Conservation (phyloP, 208 protist species). For the Trypanosoma brucei region DNA sequence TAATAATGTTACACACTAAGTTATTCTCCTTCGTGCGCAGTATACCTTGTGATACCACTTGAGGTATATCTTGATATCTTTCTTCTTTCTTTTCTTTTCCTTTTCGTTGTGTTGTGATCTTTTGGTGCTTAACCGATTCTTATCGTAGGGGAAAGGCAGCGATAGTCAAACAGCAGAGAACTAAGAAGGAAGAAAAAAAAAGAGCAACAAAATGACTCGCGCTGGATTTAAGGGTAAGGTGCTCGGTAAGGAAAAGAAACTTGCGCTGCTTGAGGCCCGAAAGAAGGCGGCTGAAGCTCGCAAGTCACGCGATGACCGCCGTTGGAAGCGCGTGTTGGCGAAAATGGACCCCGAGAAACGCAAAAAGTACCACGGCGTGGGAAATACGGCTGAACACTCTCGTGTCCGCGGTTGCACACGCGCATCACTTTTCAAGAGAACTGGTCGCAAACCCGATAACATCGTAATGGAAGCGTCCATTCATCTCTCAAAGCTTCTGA, state of each 20-base stretch:
- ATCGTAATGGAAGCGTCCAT: slow-evolving; percentile 96
- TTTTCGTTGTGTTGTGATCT: slow-evolving; percentile 1
- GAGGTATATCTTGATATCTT: not conserved
- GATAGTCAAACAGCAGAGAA: not conserved
- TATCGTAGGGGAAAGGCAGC: not conserved
- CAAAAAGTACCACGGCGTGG: slow-evolving; percentile 83
- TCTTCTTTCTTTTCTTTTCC: slow-evolving; percentile 17
- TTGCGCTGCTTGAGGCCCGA: slow-evolving; percentile 65
- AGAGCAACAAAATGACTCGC: slow-evolving; percentile 46
- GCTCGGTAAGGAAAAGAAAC: slow-evolving; percentile 83
- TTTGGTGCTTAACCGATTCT: not conserved
- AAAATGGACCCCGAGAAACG: slow-evolving; percentile 84
- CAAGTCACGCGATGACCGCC: slow-evolving; percentile 83
- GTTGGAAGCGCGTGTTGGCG: slow-evolving; percentile 84
- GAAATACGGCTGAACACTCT: slow-evolving; percentile 83
- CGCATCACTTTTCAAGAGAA: slow-evolving; percentile 77
- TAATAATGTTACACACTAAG: no score
- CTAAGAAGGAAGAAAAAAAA: not conserved
- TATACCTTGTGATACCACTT: no score
- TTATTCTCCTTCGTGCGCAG: no score
- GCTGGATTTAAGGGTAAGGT: slow-evolving; percentile 76
- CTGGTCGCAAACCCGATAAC: slow-evolving; percentile 79
- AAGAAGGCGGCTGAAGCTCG: slow-evolving; percentile 66
- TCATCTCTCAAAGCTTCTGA: slow-evolving; percentile 95
- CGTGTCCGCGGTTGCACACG: slow-evolving; percentile 79